A percentile compares a stretch with the other conserved stretches of the same genome.
Evolutionary conservation across 331 rosid species (phyloP).

Genomic region (Malus hybrid): DNA sequence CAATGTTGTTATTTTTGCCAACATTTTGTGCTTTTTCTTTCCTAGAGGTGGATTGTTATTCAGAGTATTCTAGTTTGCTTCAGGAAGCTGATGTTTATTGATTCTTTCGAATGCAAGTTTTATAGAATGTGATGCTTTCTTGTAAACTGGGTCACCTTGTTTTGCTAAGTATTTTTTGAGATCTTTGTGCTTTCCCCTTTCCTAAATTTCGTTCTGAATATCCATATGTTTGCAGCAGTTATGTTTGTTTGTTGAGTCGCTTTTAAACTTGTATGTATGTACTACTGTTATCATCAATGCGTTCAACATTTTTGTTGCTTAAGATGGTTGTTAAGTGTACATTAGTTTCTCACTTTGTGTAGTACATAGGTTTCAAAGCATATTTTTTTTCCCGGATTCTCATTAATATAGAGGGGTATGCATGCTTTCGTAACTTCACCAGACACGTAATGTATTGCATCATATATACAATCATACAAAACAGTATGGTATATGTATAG

Average conservation of each 20-base stretch:
- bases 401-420: not conserved
- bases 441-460: not conserved
- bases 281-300: not conserved
- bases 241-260: conserved; percentile 3
- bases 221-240: conserved; percentile 14
- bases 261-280: not conserved
- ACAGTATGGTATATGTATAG: not conserved
- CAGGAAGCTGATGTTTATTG: conserved; percentile 28
- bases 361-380: not conserved
- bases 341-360: not conserved
- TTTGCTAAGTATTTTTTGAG: conserved; percentile 22
- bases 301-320: not conserved
- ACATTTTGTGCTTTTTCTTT: conserved; percentile 12
- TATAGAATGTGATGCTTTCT: conserved; percentile 68
- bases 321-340: not conserved
- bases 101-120: conserved; percentile 35
- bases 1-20: not conserved
- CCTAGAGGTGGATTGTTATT: conserved; percentile 25
- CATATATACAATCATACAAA: not conserved
- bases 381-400: not conserved
- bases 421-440: not conserved
- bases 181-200: conserved; percentile 21
- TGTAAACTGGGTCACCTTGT: conserved; percentile 43
- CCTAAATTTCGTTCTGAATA: conserved; percentile 8
- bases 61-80: conserved; percentile 43